Conservation (phyloP, 306 rosid species). For the Cyamopsis tetragonoloba region DNA sequence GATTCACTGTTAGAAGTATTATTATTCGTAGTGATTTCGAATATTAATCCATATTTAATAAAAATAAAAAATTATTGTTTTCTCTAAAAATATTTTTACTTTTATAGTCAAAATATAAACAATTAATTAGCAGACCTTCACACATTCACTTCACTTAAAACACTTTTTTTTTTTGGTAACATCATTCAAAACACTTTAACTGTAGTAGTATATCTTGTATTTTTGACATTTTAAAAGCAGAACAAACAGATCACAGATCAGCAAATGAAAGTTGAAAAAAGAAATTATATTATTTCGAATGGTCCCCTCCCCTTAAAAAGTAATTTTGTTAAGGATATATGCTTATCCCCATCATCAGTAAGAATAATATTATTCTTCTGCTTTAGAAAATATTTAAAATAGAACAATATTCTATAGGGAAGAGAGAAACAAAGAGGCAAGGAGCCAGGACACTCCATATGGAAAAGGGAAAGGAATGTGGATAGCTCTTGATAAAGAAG, state of each 20-base stretch:
- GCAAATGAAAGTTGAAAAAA: constrained; percentile 12
- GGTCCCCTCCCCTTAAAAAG: constrained; percentile 30
- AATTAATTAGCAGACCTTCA: too few species aligned
- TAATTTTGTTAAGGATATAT: constrained; percentile 31
- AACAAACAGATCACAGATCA: constrained; percentile 37
- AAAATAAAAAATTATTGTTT: too few species aligned
- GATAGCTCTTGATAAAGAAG: background rate
- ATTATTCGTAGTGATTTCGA: too few species aligned
- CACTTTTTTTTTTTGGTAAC: too few species aligned
- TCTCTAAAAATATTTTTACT: too few species aligned
- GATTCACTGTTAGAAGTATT: too few species aligned
- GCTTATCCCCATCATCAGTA: constrained; percentile 19
- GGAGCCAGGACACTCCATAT: constrained; percentile 22
- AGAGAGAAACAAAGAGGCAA: background rate
- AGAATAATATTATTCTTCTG: constrained; percentile 35
- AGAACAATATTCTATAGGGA: constrained; percentile 1
- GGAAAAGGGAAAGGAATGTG: background rate
- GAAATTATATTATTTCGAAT: constrained; percentile 4
- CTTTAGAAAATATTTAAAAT: constrained; percentile 27
- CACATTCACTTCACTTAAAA: too few species aligned
- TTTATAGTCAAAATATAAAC: too few species aligned
- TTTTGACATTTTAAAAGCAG: constrained; percentile 8
- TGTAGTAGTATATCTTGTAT: background rate
- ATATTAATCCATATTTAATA: too few species aligned
- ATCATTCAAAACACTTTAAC: too few species aligned